Evolutionary conservation across 2,329 filamentous ascomycete species (phyloP), one percentile per base, ranked within the genome.

Genomic region (Claviceps sp.): DNA sequence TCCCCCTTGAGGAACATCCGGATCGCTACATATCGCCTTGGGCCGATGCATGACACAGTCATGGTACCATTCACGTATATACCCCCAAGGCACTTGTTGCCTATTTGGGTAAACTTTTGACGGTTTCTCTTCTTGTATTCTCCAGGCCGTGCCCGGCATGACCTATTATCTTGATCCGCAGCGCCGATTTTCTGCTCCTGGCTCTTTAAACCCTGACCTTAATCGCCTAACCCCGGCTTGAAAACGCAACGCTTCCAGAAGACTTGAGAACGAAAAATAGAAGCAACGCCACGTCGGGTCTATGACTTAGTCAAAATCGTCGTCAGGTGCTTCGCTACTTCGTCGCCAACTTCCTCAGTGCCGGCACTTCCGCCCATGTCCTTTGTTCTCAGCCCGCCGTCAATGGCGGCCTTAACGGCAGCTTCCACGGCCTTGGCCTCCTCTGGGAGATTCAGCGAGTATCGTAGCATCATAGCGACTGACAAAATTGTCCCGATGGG

Each of bases 391-490:
- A 90, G 69, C 38, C 88, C 88, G 51, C 74, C 77, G 66, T 96
- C 89, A 57, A 96, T 85, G 49, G 87, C 85, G 52, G 77, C 79
- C 64, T 80, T 79, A 49, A 95, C 89, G 3, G 90, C 89, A 54
- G 82, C 77, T 71, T 96, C 89, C 56, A 96, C 81, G 48, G 83
- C 81, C 55, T 79, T 77, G 37, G 90, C 86, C 69, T 96, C 84
- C 49, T 81, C 76, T 34, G 85, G 82, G 58, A 90, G 79, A 62
- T 82, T 81, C 54, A 97, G 79, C 14, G 89, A 95, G 76, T 96
- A 97, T 64, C 89, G 85, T 63, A 96, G 78, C 84, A 98, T 87
- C 89, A 97, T 95, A 62, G 89, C 89, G 14, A 95, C 78, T 13
- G 89, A 95, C 44, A 97, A 79, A 57, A 97, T 89, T 51, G 89